These are phyloP conservation scores for Taiwanofungus camphoratus DNA, from an alignment of 1,284 basidiomycete genomes.

Conservation along the genomic window DNA sequence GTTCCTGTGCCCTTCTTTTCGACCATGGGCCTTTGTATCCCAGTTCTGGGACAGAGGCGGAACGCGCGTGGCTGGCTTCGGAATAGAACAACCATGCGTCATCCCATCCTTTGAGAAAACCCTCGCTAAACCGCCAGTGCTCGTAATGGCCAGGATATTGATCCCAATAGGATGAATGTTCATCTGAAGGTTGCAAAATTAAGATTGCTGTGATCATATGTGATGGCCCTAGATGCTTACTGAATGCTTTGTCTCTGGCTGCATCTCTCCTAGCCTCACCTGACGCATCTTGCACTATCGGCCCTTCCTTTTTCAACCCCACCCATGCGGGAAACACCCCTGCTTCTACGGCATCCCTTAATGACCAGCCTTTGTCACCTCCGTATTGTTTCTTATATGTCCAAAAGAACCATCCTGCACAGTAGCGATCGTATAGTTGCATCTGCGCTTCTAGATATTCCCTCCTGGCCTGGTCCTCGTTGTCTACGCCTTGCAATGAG, in stretches of 20 bases:
- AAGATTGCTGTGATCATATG: constrained; percentile 26
- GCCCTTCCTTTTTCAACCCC: constrained; percentile 25
- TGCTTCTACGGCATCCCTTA: constrained; percentile 60
- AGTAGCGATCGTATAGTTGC: constrained; percentile 57
- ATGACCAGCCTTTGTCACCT: constrained; percentile 76
- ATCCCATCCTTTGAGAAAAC: constrained; percentile 67
- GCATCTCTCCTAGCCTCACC: constrained; percentile 30
- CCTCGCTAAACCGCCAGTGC: constrained; percentile 62
- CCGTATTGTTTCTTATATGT: constrained; percentile 73
- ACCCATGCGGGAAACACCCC: constrained; percentile 44
- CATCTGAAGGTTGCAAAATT: constrained; percentile 31
- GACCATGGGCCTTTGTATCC: constrained; percentile 61
- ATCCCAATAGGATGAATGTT: constrained; percentile 57
- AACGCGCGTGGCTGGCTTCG: constrained; percentile 16
- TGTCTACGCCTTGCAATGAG: constrained; percentile 42
- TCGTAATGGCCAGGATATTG: constrained; percentile 48
- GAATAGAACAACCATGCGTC: constrained; percentile 56
- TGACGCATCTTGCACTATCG: constrained; percentile 13
- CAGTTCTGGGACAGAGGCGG: constrained; percentile 40
- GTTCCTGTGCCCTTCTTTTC: constrained; percentile 41
- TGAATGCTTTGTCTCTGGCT: constrained; percentile 34
- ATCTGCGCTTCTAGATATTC: constrained; percentile 66
- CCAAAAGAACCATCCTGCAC: constrained; percentile 86
- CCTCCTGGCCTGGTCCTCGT: constrained; percentile 41
- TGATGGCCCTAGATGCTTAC: constrained; percentile 25